Evolutionary conservation across 257 asterid species (phyloP), one percentile per base, ranked within the genome.

Genomic region (Ophiorrhiza pumila): DNA sequence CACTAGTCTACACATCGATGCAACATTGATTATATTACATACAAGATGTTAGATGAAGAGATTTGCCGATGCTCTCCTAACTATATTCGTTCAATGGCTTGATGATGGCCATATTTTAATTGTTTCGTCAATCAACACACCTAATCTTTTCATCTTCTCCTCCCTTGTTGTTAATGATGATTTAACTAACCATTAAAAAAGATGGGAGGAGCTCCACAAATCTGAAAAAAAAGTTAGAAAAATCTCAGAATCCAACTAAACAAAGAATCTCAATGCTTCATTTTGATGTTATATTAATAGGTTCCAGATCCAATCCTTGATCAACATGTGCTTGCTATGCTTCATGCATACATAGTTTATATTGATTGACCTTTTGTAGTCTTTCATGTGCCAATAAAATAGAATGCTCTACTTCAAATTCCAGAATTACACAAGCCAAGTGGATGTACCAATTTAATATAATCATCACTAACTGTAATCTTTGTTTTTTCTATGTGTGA

Each of bases 191-290:
- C 59, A 53, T 43, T 43, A 43, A 53, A 20, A 2, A 55, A 55
- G 62, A 57, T 25, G 35, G 29, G 35, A 29, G 41, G 41, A 31
- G 41, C 65, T 6, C 41, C 5, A 14, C 14, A n/a, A 25, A 13
- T 58, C n/a, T 58, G 65, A 58, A 58, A 20, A 58, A 27, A 25
- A 7, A 13, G 6, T 23, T 58, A 13, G 1, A 34, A 39, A 34
- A 27, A 4, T 46, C 25, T 7, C 53, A n/a, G 0, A 12, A 20
- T 53, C 0, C 7, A 42, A 23, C 69, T 41, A 42, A 4, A 18
- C 32, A 31, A 68, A 32, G 60, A 68, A 31, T 68, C 45, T 68
- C 72, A 68, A 65, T 47, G 32, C 27, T n/a, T 17, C 17, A 31
- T 0, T 9, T 59, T 59, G 13, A 12, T 46, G 0, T 2, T 47